Base-by-base conservation (phyloP, 176 grass and related monocot species). In the Ensete glaucum region DNA sequence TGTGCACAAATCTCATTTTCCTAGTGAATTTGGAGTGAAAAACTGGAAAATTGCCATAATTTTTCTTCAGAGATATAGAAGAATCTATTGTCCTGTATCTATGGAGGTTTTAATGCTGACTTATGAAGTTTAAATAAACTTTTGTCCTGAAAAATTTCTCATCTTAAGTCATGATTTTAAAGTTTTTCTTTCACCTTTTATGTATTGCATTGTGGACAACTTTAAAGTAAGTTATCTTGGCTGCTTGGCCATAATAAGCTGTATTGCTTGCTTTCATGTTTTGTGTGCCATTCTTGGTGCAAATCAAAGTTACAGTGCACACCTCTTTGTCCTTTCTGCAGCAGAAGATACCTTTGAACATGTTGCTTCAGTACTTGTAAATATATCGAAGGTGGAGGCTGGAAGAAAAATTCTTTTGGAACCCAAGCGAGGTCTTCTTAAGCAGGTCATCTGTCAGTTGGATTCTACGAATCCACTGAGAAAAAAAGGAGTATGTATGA, bases 391-490 rank as follows among this genome's bases (percentile, higher is more conserved):
- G 77, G 82, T 92, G 22, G 90, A 91, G 90, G 68, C 85, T 81
- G 90, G 88, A 82, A 88, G 86, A 81, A 91, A 85, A 82, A 84
- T 91, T 87, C 82, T 98, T 68, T 87, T 98, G 83, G 88, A 93
- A 76, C 84, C 88, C 76, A 98, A 87, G 79, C 79, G 94, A 63
- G 82, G 88, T 81, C 78, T 98, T 78, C 77, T 98, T 24, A 98
- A 98, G 77, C 94, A 93, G 76, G 85, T 85, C 56, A 85, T 93
- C 60, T 82, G 82, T 21, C 94, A 98, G 55, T 93, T 88, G 62
- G 94, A 98, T 87, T 93, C 94, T 66, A 84, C 84, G 84, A 98
- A 98, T 76, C 84, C 85, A 84, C 82, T 98, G n/a, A 91, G 88
- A 82, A 93, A 93, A 80, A 93, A 91, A 91, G 94, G 90, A 88